Percentiles rank a stretch among this genome's conserved stretches.
These are phyloP conservation scores for Aureobasidium melanogenum DNA, from an alignment of 2,329 filamentous ascomycete genomes.

Conservation along the genomic window DNA sequence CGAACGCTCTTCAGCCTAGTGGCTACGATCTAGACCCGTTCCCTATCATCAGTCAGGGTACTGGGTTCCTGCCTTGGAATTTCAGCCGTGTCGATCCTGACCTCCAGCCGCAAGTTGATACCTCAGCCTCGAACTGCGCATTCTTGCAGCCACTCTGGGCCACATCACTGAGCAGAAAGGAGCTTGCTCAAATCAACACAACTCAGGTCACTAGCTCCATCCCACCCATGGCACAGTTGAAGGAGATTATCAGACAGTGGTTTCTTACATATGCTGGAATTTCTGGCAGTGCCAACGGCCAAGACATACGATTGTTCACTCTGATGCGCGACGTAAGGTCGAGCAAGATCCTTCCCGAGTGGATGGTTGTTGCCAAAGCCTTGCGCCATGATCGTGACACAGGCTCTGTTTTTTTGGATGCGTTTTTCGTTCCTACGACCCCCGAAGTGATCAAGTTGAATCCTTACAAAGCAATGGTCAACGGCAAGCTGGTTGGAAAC, in stretches of 20 bases:
- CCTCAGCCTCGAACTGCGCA: neutral
- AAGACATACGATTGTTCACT: neutral
- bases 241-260: conserved; percentile 5
- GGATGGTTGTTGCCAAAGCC: conserved; percentile 18
- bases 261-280: neutral
- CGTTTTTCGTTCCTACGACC: conserved; percentile 25
- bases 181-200: neutral
- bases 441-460: conserved; percentile 4
- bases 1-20: conserved; percentile 15
- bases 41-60: conserved; percentile 17
- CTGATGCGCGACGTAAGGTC: neutral
- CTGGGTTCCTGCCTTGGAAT: neutral
- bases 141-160: conserved; percentile 1
- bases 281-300: neutral
- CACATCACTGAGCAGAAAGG: neutral
- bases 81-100: neutral
- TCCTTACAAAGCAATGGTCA: neutral
- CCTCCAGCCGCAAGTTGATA: neutral
- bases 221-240: conserved; percentile 4
- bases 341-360: neutral
- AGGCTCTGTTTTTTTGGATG: conserved; percentile 26
- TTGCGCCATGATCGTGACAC: conserved; percentile 27
- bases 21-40: conserved; percentile 19
- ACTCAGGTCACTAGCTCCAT: conserved; percentile 15
- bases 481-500: neutral